These are phyloP conservation scores for Macrocybe gigantea DNA, from an alignment of 768 basidiomycete genomes.

Conservation along the genomic window DNA sequence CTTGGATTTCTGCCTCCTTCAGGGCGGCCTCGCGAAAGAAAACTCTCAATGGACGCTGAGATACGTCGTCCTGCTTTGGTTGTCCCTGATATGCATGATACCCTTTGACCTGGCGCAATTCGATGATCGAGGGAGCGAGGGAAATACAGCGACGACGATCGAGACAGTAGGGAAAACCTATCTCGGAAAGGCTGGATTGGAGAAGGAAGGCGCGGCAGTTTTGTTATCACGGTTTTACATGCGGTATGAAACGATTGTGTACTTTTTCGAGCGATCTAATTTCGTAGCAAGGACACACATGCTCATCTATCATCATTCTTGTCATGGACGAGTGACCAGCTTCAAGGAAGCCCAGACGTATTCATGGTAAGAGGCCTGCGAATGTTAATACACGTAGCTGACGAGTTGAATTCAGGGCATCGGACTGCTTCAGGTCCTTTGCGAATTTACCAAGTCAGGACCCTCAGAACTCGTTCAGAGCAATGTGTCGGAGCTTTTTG, in stretches of 20 bases:
- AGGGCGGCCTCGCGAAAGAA: constrained; percentile 35
- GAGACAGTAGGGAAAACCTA: constrained; percentile 54
- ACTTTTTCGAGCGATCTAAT: background rate
- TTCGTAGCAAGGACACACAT: constrained; percentile 52
- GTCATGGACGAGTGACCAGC: constrained; percentile 31
- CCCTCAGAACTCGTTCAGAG: constrained; percentile 46
- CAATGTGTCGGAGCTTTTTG: constrained; percentile 37
- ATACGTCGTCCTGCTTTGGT: constrained; percentile 84
- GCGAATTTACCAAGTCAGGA: constrained; percentile 63
- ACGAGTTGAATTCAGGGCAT: constrained; percentile 40
- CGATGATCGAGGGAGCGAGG: constrained; percentile 50
- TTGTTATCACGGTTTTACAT: constrained; percentile 79
- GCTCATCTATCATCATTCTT: constrained; percentile 48
- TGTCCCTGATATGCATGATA: constrained; percentile 90
- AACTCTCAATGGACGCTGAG: constrained; percentile 70
- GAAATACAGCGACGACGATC: constrained; percentile 49
- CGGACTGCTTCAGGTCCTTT: constrained; percentile 63
- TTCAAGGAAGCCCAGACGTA: constrained; percentile 35
- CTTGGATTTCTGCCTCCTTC: constrained; percentile 53
- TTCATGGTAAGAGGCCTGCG: constrained; percentile 38
- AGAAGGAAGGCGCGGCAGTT: constrained; percentile 77
- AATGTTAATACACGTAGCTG: background rate
- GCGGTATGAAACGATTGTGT: constrained; percentile 42
- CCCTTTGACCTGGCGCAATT: constrained; percentile 90
- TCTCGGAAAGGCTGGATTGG: constrained; percentile 69